Evolutionary conservation across 73 alveolate species (phyloP), one percentile per base, ranked within the genome.

Genomic region (Effrenium voratum): DNA sequence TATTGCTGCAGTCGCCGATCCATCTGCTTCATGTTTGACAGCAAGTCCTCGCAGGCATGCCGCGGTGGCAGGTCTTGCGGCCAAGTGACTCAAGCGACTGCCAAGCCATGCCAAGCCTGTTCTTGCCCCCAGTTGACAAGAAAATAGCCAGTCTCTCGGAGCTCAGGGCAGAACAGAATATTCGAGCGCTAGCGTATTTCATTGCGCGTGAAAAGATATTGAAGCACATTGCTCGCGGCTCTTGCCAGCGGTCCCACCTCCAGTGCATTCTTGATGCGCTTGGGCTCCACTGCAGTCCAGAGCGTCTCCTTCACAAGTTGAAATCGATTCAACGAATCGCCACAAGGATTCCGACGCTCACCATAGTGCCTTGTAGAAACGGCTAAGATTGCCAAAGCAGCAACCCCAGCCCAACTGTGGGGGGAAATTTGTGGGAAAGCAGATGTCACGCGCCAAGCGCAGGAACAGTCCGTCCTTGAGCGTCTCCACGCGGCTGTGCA

Each of bases 281-380:
- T 99, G 57, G 99, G 99, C 75, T 99, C 99, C 79, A 99, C 99
- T 36, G 99, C 99, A 52, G 99, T 96, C 99, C 99, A 99, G 44
- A 99, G 99, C 8, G 99, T 99, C 66, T 99, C 99, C 98, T 99
- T 99, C 47, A 99, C 84, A 70, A 79, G 97, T 38, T 99, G 99
- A 40, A 99, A 98, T n/a, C n/a, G n/a, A n/a, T n/a, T n/a, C n/a
- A n/a, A n/a, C n/a, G 81, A 80, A 86, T 34, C 76, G 80, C 98
- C 98, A 90, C 24, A 90, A 55, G 38, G 36, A 68, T 34, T 63
- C 32, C 36, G 75, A 95, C 44, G 55, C 98, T 26, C 44, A 30
- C 98, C 98, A 90, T 2, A 90, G 96, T 50, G 43, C 93, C 49
- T 90, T 90, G 26, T 68, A 44, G 5, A 60, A n/a, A n/a, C n/a